Conservation (phyloP, 768 basidiomycete genomes). For the Mycena olivaceomarginata region DNA sequence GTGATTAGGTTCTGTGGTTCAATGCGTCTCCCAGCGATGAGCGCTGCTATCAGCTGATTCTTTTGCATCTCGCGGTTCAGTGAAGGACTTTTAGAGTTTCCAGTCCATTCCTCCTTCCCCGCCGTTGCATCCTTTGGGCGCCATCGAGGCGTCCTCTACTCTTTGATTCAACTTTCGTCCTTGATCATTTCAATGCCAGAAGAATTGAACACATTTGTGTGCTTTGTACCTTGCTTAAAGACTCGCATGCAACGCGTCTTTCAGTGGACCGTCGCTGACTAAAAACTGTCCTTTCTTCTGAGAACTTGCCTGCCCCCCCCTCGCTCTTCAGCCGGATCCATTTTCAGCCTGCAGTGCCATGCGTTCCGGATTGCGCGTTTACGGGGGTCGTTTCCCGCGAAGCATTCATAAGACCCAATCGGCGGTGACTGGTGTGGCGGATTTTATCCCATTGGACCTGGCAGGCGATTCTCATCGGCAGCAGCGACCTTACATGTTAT, state of each 20-base stretch:
- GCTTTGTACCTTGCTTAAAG: not conserved
- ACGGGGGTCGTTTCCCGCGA: not conserved
- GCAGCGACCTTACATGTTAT: conserved; percentile 14
- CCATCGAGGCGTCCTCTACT: too few relatives aligned
- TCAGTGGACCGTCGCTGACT: conserved; percentile 18
- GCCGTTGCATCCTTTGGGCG: too few relatives aligned
- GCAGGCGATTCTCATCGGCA: not conserved
- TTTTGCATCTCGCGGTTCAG: too few relatives aligned
- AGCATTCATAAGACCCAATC: conserved; percentile 9
- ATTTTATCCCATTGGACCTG: conserved; percentile 20
- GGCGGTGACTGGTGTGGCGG: not conserved
- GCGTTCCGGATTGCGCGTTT: conserved; percentile 13
- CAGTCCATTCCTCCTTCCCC: too few relatives aligned
- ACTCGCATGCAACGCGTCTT: conserved; percentile 19
- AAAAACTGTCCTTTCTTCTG: not conserved
- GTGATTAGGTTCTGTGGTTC: too few relatives aligned
- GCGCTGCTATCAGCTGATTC: too few relatives aligned
- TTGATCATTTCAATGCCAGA: too few relatives aligned
- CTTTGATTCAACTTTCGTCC: too few relatives aligned
- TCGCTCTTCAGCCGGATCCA: conserved; percentile 14
- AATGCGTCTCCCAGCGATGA: too few relatives aligned
- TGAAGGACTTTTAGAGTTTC: too few relatives aligned
- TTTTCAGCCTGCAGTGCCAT: conserved; percentile 1
- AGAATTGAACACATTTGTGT: too few relatives aligned
- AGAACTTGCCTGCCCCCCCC: conserved; percentile 13